phyloP scores from a whole-genome alignment of 345 rosid species.

The Capsella bursapastoris region DNA sequence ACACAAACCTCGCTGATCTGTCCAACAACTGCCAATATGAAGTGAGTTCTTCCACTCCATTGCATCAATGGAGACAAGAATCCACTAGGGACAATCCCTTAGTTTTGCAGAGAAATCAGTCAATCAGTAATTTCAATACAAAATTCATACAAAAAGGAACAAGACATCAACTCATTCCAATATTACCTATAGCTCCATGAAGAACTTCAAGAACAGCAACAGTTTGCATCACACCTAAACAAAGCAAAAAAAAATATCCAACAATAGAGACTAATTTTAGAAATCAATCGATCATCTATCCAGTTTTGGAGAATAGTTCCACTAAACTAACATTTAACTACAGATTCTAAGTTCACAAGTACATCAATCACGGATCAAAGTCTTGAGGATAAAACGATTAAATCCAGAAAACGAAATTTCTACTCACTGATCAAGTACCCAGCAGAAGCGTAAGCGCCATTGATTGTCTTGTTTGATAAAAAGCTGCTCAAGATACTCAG shows the following conservation, averaged over 20 bases:
- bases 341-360: not conserved
- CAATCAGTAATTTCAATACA: not conserved
- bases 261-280: not conserved
- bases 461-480: slow-evolving; percentile 48
- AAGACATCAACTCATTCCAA: not conserved
- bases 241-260: not conserved
- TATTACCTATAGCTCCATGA: slow-evolving; percentile 80
- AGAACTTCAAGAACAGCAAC: slow-evolving; percentile 71
- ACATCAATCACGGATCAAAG: not conserved
- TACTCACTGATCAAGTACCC: slow-evolving; percentile 68
- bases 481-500: slow-evolving; percentile 47
- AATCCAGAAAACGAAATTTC: not conserved
- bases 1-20: slow-evolving; percentile 60
- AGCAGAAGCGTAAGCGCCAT: slow-evolving; percentile 66
- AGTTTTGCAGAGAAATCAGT: not conserved
- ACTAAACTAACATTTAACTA: not conserved
- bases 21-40: slow-evolving; percentile 59
- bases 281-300: not conserved
- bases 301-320: not conserved
- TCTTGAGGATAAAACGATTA: not conserved
- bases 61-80: slow-evolving; percentile 78
- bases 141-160: slow-evolving; percentile 13
- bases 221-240: slow-evolving; percentile 64
- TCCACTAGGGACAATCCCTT: slow-evolving; percentile 90
- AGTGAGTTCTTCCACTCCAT: slow-evolving; percentile 82